Percentiles rank a stretch among this genome's conserved stretches.
Conservation (phyloP, 257 asterid genomes). For the Phtheirospermum japonicum region DNA sequence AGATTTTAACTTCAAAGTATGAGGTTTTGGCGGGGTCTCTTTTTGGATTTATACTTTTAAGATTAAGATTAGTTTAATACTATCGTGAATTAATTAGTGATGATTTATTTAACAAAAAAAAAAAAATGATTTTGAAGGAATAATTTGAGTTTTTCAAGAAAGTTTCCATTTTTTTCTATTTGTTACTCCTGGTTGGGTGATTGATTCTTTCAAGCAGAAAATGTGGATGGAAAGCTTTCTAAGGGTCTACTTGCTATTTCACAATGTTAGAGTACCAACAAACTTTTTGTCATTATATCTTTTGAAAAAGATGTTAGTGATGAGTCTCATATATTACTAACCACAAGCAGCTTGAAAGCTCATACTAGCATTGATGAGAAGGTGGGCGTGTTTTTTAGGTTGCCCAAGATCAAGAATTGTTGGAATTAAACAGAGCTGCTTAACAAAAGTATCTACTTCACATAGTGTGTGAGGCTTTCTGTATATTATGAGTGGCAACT, state of each 20-base stretch:
- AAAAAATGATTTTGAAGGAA: neutral
- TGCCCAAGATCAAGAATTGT: constrained; percentile 1
- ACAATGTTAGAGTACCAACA: too few species aligned
- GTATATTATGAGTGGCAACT: too few species aligned
- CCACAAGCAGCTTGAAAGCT: too few species aligned
- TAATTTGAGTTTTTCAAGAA: constrained; percentile 1
- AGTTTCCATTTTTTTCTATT: too few species aligned
- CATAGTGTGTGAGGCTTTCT: neutral
- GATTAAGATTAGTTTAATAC: neutral
- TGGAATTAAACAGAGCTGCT: too few species aligned
- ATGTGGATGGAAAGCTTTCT: constrained; percentile 1
- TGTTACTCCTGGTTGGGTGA: constrained; percentile 7
- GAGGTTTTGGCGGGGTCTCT: too few species aligned
- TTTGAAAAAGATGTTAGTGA: too few species aligned
- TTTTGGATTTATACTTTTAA: neutral
- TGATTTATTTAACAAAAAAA: neutral
- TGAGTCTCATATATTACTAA: too few species aligned
- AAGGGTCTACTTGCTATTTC: too few species aligned
- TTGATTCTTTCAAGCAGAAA: neutral
- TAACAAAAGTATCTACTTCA: too few species aligned
- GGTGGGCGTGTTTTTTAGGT: neutral
- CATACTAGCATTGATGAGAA: neutral
- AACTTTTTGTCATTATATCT: too few species aligned
- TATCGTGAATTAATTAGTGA: neutral
- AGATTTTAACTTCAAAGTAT: too few species aligned